Evolutionary conservation across 2,329 filamentous ascomycete genomes (phyloP).

Genomic region (Aureobasidium musti): DNA sequence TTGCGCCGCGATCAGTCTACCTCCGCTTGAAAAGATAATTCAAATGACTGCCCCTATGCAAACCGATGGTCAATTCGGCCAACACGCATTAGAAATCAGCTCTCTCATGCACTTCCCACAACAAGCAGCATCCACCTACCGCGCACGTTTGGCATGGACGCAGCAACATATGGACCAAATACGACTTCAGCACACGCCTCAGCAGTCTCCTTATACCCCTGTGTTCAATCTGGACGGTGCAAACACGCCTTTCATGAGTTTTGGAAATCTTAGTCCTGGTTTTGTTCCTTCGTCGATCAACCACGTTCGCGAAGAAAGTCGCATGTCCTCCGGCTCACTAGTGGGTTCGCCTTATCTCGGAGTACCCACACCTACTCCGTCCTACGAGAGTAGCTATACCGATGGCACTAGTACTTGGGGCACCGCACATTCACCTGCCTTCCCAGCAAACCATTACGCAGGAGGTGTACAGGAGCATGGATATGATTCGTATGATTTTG

Average conservation of each 20-base stretch:
- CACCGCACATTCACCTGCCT: constrained; percentile 40
- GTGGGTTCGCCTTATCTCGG: constrained; percentile 47
- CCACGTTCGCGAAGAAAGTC: constrained; percentile 21
- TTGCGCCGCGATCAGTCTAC: constrained; percentile 66
- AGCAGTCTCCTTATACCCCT: constrained; percentile 42
- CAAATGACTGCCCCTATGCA: constrained; percentile 70
- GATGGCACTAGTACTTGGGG: constrained; percentile 40
- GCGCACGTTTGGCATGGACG: constrained; percentile 45
- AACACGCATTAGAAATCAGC: constrained; percentile 47
- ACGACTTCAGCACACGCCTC: constrained; percentile 39
- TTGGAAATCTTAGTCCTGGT: constrained; percentile 52
- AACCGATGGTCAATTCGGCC: constrained; percentile 45
- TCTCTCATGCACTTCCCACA: constrained; percentile 51
- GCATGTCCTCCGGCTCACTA: constrained; percentile 39
- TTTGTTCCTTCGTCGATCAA: constrained; percentile 49
- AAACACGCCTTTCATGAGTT: constrained; percentile 41
- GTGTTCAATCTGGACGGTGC: constrained; percentile 46
- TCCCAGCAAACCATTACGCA: constrained; percentile 40
- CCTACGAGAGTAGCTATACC: constrained; percentile 35
- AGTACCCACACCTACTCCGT: constrained; percentile 41
- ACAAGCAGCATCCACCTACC: constrained; percentile 48
- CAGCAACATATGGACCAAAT: constrained; percentile 42
- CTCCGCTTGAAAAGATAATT: constrained; percentile 84
- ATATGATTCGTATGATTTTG: constrained; percentile 27
- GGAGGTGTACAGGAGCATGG: constrained; percentile 42